A percentile compares a stretch with the other conserved stretches of the same genome.
Evolutionary conservation across 2,329 filamentous ascomycete species (phyloP).

Genomic region (Hymenoscyphus fraxineus): DNA sequence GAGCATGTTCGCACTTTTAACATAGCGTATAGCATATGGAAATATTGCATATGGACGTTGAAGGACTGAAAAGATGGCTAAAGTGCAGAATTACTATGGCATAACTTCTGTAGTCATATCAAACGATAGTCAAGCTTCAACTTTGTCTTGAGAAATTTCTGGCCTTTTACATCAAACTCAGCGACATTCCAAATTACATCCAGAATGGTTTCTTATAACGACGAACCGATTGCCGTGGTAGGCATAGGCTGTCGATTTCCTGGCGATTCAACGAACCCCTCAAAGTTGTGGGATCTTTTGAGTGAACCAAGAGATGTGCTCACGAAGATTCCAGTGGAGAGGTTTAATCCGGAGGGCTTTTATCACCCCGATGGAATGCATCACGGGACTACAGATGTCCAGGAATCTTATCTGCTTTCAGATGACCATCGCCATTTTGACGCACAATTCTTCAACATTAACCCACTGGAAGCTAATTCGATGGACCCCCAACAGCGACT

Average conservation of each 20-base stretch:
- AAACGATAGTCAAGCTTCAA: not conserved
- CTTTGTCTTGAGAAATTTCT: not conserved
- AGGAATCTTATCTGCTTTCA: constrained; percentile 31
- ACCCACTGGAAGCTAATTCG: constrained; percentile 21
- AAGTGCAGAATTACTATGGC: not conserved
- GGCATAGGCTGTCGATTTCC: constrained; percentile 39
- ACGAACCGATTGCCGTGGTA: not conserved
- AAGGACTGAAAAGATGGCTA: not conserved
- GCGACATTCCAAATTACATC: not conserved
- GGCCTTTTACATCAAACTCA: not conserved
- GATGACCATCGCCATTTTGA: constrained; percentile 37
- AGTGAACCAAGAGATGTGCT: constrained; percentile 43
- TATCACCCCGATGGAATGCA: constrained; percentile 48
- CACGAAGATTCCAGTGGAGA: constrained; percentile 33
- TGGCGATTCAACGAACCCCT: constrained; percentile 37
- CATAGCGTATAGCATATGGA: not conserved
- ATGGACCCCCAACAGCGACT: constrained; percentile 21
- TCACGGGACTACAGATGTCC: constrained; percentile 8
- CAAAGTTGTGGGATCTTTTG: constrained; percentile 47
- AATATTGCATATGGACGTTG: not conserved
- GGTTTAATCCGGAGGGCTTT: constrained; percentile 49
- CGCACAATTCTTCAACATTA: constrained; percentile 34
- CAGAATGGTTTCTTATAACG: not conserved
- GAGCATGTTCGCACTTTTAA: not conserved
- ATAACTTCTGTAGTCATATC: not conserved